phyloP scores from a whole-genome alignment of 306 rosid species.

The Coriaria nepalensis region DNA sequence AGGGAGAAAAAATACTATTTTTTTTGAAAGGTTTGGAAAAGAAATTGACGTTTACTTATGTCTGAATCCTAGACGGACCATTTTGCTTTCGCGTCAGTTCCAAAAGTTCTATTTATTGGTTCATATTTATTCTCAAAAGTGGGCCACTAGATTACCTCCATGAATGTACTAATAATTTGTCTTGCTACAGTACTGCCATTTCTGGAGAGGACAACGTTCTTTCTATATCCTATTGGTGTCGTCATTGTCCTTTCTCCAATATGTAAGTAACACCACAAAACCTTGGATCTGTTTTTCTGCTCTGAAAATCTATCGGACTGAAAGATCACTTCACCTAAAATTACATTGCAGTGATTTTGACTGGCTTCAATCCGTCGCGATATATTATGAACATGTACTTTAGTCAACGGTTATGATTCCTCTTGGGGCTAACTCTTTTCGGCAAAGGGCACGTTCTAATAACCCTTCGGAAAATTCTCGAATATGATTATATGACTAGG shows the following conservation, averaged over 20 bases:
- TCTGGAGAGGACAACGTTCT: slow-evolving; percentile 89
- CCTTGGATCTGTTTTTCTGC: slow-evolving; percentile 9
- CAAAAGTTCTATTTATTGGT: not conserved
- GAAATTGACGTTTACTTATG: too few species aligned
- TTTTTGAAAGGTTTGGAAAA: too few species aligned
- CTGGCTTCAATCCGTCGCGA: slow-evolving; percentile 98
- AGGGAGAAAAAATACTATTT: not conserved
- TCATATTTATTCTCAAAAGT: not conserved
- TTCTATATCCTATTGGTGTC: slow-evolving; percentile 81
- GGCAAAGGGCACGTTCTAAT: too few species aligned
- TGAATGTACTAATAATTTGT: slow-evolving; percentile 11
- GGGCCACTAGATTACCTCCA: slow-evolving; percentile 1
- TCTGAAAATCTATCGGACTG: slow-evolving; percentile 11
- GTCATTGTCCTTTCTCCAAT: slow-evolving; percentile 88
- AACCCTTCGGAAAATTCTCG: too few species aligned
- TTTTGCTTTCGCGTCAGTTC: not conserved
- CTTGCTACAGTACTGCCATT: slow-evolving; percentile 79
- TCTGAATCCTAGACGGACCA: not conserved
- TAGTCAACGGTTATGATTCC: slow-evolving; percentile 47
- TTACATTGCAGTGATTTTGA: slow-evolving; percentile 68
- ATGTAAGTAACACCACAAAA: slow-evolving; percentile 53
- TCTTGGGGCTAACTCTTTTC: slow-evolving; percentile 9
- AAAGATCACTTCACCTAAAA: slow-evolving; percentile 8
- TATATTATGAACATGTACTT: slow-evolving; percentile 84
- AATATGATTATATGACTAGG: too few species aligned